These are phyloP conservation scores for Colletotrichum salicis DNA, from an alignment of 2,329 filamentous ascomycete genomes.

Conservation along the genomic window DNA sequence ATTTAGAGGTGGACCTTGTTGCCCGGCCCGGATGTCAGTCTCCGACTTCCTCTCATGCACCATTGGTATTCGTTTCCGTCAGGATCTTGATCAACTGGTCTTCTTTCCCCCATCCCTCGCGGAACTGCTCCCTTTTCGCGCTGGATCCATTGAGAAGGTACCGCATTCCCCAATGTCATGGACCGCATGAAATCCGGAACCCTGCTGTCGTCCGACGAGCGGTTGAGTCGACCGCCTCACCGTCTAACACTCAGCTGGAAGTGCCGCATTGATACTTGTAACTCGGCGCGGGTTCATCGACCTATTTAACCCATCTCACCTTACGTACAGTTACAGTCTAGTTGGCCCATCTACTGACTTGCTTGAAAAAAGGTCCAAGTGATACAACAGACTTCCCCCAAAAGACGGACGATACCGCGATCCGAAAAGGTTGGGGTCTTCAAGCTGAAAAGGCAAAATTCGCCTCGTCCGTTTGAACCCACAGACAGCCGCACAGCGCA, in stretches of 20 bases:
- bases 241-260: background rate
- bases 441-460: background rate
- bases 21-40: background rate
- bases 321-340: background rate
- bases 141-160: no score
- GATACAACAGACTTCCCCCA: background rate
- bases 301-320: background rate
- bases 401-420: background rate
- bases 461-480: background rate
- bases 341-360: background rate
- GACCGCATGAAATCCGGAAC: background rate
- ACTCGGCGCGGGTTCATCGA: background rate
- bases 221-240: background rate
- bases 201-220: background rate
- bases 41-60: background rate
- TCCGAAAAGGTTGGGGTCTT: background rate
- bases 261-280: background rate
- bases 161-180: background rate
- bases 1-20: background rate
- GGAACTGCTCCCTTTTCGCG: background rate
- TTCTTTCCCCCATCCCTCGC: background rate
- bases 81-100: background rate
- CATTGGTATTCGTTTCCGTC: background rate
- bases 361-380: no score
- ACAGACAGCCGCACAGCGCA: constrained; percentile 22